A percentile compares a stretch with the other conserved stretches of the same genome.
phyloP scores from a whole-genome alignment of 1,284 basidiomycete species.

The Mycosarcoma maydis region DNA sequence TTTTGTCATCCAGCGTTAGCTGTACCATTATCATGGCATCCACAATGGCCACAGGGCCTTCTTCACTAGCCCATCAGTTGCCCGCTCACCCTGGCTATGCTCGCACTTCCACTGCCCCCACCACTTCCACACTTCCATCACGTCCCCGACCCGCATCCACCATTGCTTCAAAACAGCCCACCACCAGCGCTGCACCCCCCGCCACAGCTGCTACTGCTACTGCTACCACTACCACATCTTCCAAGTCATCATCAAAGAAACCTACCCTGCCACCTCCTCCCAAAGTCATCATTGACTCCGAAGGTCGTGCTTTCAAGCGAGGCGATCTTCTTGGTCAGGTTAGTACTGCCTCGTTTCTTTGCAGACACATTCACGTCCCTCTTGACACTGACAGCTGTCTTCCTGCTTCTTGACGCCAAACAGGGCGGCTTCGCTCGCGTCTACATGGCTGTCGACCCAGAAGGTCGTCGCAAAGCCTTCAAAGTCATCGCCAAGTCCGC shows the following conservation, averaged over 20 bases:
- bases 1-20: background rate
- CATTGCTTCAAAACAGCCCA: conserved; percentile 14
- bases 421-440: conserved; percentile 68
- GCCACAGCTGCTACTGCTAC: background rate
- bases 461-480: conserved; percentile 67
- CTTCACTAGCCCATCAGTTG: conserved; percentile 25
- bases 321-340: conserved; percentile 59
- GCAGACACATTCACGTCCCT: no score
- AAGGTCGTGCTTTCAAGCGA: conserved; percentile 50
- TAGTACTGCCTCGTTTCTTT: no score
- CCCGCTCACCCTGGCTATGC: conserved; percentile 31
- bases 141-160: conserved; percentile 29
- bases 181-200: background rate
- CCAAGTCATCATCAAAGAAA: conserved; percentile 47
- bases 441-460: conserved; percentile 62
- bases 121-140: conserved; percentile 22
- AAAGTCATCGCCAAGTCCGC: conserved; percentile 69
- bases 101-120: conserved; percentile 17
- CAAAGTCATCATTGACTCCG: conserved; percentile 57
- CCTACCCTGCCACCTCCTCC: conserved; percentile 60
- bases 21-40: conserved; percentile 15
- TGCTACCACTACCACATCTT: conserved; percentile 7
- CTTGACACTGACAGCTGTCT: no score
- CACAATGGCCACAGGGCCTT: conserved; percentile 35
- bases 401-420: background rate